Base-by-base conservation (phyloP, 306 rosid genomes). In the Amphicarpaea edgeworthii region DNA sequence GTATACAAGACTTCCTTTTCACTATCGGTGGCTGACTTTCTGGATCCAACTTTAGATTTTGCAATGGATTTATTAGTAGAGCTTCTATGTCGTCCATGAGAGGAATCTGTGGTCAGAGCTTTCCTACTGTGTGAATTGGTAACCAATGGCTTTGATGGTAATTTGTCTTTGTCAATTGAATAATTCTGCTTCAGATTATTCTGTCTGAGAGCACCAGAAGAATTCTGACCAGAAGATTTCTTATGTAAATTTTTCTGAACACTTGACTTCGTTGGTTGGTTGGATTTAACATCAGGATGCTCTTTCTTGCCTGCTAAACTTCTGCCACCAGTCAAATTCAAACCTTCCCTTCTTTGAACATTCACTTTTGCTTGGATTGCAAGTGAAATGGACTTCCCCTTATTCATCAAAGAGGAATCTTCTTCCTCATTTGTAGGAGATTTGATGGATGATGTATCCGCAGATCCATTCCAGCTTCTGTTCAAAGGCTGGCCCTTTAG, bases 301-400 rank as follows among this genome's bases (percentile, higher is more conserved):
- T 87, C 93, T 68, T 87, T 90, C 63, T 82, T 90, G 64, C 73
- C 82, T 16, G 26, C 79, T 64, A 79, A 83, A 83, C 67, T 87
- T 84, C 86, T 88, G 43, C 78, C 83, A 70, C 82, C 77, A 59
- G 65, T 86, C 79, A 76, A 58, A 83, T 71, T 91, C 82, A 90
- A 87, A 61, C 94, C 90, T 87, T 92, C 97, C 79, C 98, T 72
- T 89, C 76, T 87, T 73, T 90, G 97, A 80, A 95, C 98, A 83
- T 95, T 95, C 79, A 92, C 98, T 80, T 95, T 95, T 70, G 98
- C 98, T 83, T 95, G 98, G 76, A 95, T 78, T 49, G 98, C 98
- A 79, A 95, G 98, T 1, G 98, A 95, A 72, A 95, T 75, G 47
- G 98, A 95, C 84, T 84, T 92, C 57, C 92, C 95, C 53, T 85